These are phyloP conservation scores for Mycena crocata DNA, from an alignment of 768 basidiomycete genomes.

Conservation along the genomic window DNA sequence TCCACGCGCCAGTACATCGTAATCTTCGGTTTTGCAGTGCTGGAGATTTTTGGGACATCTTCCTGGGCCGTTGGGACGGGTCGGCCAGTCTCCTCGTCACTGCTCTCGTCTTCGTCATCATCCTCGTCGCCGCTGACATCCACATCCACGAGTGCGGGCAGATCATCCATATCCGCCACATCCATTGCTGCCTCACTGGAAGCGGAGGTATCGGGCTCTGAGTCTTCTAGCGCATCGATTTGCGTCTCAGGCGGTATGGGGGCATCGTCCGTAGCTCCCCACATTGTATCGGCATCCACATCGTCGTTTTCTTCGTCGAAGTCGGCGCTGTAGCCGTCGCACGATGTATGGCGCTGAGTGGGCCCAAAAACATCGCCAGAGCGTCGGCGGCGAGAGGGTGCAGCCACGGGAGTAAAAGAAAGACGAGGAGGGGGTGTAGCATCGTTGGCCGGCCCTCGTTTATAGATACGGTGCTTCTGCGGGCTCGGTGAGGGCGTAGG, in stretches of 20 bases:
- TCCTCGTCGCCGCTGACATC: neutral
- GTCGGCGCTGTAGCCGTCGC: neutral
- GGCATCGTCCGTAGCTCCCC: constrained; percentile 3
- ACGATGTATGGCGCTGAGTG: neutral
- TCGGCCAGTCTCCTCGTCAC: neutral
- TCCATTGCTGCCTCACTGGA: neutral
- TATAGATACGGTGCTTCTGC: neutral
- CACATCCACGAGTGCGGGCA: neutral
- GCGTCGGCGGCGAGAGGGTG: neutral
- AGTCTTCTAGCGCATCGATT: neutral
- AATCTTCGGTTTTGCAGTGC: neutral
- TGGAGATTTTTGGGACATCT: neutral
- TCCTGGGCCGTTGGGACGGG: neutral
- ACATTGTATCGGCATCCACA: neutral
- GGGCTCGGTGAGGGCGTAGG: constrained; percentile 9
- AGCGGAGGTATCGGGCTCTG: neutral
- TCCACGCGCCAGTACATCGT: neutral
- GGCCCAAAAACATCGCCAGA: neutral
- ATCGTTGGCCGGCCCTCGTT: neutral
- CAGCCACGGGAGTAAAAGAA: neutral
- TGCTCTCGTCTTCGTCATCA: neutral
- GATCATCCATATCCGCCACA: neutral
- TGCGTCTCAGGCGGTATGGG: neutral
- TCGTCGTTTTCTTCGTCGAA: neutral
- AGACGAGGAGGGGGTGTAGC: neutral